Base-by-base conservation (phyloP, 371 early-diverging fungal genomes). In the Chytridium lagenaria region DNA sequence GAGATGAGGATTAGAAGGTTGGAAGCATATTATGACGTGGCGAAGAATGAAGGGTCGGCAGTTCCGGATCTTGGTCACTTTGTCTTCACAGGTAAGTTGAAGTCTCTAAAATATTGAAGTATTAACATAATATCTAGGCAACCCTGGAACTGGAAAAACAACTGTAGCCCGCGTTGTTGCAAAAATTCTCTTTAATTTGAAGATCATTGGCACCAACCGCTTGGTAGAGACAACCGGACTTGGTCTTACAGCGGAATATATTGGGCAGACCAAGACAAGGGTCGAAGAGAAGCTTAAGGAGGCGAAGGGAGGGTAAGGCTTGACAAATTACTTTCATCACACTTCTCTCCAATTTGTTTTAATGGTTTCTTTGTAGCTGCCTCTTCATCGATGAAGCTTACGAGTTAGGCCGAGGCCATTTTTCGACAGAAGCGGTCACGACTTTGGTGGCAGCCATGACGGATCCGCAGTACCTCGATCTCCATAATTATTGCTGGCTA, bases 111-210 rank as follows among this genome's bases (percentile, higher is more conserved):
- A 28, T 26, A 23, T 55, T 68, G 26, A 68, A 51, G 52, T 23
- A 26, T 69, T 51, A 40, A 23, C 49, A 44, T 23, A 28, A 19
- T 3, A 26, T 0, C 10, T 59, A 2, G 70, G 79, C 5, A 70
- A 75, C 16, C 82, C 82, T 19, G 82, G 82, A n/a, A 81, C 82
- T 1, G 80, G 80, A 1, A 80, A 81, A 63, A 77, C 82, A 5
- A 80, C 79, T 1, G 75, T 74, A 23, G 82, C 78, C 5, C 52
- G 82, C 1, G 72, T 68, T 1, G 51, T 80, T 65, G 75, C 76
- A 5, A 37, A 64, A 36, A 71, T 79, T 28, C 52, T 81, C 50
- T 77, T 39, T 61, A 50, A 72, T 12, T 63, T 81, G 50, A 80
- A 73, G 37, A 64, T 80, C 36, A 30, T 79, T 7, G 52, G 59